Evolutionary conservation across 768 basidiomycete species (phyloP), one percentile per base, ranked within the genome.

Genomic region (Termitomyces heimii): DNA sequence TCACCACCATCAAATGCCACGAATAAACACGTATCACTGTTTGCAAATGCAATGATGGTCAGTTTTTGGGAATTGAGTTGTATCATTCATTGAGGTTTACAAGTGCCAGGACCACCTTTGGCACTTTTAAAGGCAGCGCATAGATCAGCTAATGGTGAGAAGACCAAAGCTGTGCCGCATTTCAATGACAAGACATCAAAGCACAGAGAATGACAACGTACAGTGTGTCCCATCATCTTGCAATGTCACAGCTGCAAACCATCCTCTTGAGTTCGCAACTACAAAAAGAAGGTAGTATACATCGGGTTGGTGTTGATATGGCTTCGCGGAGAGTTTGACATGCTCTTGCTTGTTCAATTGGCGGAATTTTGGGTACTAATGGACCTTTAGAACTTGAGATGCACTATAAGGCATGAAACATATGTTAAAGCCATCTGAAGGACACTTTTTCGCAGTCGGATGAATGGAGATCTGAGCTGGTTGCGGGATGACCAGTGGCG

Each of bases 201-300:
- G 37, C 45, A 34, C 54, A 47, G 10, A 45, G 10, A 39, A 50
- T 14, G 29, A 20, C 7, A 34, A 60, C 75, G 46, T 55, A 82
- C 82, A 71, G 57, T 72, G 74, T 57, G 70, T 62, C 52, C 70
- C 62, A 54, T 69, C 64, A 50, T 71, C 70, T 37, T 72, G 69
- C 43, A 70, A 64, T 43, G 63, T 76, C 9, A 82, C 78, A 29
- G 88, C 86, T 47, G 81, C 85, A 68, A 91, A 91, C 83, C 84
- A 91, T 31, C 82, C 85, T 60, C 74, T 79, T 12, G 73, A 70
- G n/a, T n/a, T n/a, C n/a, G n/a, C n/a, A n/a, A n/a, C n/a, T n/a
- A n/a, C n/a, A n/a, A n/a, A n/a, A n/a, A n/a, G n/a, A n/a, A n/a
- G n/a, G n/a, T n/a, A n/a, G n/a, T n/a, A n/a, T n/a, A n/a, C n/a